Percentiles rank a stretch among this genome's conserved stretches.
Evolutionary conservation across 78 protist genomes (phyloP).

Genomic region (Mantamonas sphyraenae): DNA sequence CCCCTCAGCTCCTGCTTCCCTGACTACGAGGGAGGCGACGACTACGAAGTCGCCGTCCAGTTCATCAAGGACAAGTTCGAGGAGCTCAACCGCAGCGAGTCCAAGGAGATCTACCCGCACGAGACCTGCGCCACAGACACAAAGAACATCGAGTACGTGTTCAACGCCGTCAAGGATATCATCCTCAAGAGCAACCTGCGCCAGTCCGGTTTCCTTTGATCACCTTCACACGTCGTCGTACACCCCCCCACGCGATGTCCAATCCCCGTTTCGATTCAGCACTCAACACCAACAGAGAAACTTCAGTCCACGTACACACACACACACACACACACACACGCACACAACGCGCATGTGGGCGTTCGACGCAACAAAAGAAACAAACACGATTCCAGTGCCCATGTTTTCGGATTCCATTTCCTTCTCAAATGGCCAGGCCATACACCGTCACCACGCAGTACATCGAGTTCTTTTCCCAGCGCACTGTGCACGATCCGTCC

Average conservation of each 20-base stretch:
- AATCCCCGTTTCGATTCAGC: no score
- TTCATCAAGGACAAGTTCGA: slow-evolving; percentile 52
- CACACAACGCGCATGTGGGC: no score
- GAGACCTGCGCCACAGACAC: slow-evolving; percentile 81
- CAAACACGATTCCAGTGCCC: no score
- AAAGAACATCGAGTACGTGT: slow-evolving; percentile 51
- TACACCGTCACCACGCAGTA: slow-evolving; percentile 25
- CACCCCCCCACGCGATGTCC: no score
- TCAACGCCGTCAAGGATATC: slow-evolving; percentile 62
- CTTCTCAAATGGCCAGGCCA: slow-evolving; percentile 26
- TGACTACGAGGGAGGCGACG: slow-evolving; percentile 54
- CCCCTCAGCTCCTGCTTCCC: slow-evolving; percentile 61
- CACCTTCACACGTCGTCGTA: no score
- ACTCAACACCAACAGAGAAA: no score
- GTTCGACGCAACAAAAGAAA: no score
- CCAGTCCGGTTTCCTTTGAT: not conserved
- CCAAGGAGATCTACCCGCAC: slow-evolving; percentile 55
- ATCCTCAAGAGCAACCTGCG: slow-evolving; percentile 31
- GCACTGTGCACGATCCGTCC: slow-evolving; percentile 7
- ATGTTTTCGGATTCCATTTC: no score
- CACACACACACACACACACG: no score
- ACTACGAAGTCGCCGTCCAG: slow-evolving; percentile 32
- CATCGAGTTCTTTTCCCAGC: slow-evolving; percentile 57
- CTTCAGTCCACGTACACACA: no score
- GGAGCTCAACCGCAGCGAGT: slow-evolving; percentile 33